Conservation (phyloP, 2,329 filamentous ascomycete species). For the Fonsecaea pugnacius region DNA sequence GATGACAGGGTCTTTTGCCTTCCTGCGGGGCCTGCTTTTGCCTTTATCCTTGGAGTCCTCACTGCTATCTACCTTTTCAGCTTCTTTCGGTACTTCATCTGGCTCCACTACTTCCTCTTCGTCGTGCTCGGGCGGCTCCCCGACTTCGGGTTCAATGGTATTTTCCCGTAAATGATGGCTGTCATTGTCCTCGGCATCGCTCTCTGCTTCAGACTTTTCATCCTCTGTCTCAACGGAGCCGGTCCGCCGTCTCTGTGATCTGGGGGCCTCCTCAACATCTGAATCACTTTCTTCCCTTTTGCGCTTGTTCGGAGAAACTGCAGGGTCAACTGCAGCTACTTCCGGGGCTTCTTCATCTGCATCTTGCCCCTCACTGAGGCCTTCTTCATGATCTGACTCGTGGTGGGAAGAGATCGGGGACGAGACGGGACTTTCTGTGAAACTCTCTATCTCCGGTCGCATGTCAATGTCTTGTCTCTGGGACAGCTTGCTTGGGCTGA, state of each 20-base stretch:
- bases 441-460: slow-evolving; percentile 40
- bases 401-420: slow-evolving; percentile 36
- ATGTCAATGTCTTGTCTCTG: slow-evolving; percentile 46
- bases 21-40: slow-evolving; percentile 49
- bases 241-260: slow-evolving; percentile 45
- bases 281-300: slow-evolving; percentile 39
- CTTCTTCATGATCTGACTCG: slow-evolving; percentile 34
- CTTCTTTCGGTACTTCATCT: slow-evolving; percentile 44
- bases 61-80: slow-evolving; percentile 67
- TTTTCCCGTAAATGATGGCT: slow-evolving; percentile 40
- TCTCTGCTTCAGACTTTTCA: slow-evolving; percentile 40
- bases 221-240: slow-evolving; percentile 43
- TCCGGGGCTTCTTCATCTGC: slow-evolving; percentile 35
- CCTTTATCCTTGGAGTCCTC: slow-evolving; percentile 55
- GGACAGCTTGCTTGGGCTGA: slow-evolving; percentile 77
- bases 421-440: slow-evolving; percentile 43
- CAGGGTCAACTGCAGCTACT: slow-evolving; percentile 12
- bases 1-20: slow-evolving; percentile 46
- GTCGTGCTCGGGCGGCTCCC: slow-evolving; percentile 40
- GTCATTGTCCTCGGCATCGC: slow-evolving; percentile 36
- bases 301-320: slow-evolving; percentile 42
- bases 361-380: slow-evolving; percentile 33
- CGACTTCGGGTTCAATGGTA: slow-evolving; percentile 41
- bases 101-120: slow-evolving; percentile 58
- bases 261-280: slow-evolving; percentile 35